A percentile compares a stretch with the other conserved stretches of the same genome.
Evolutionary conservation across 192 early-diverging fungal species (phyloP).

Genomic region (Backusella mclennaniae): DNA sequence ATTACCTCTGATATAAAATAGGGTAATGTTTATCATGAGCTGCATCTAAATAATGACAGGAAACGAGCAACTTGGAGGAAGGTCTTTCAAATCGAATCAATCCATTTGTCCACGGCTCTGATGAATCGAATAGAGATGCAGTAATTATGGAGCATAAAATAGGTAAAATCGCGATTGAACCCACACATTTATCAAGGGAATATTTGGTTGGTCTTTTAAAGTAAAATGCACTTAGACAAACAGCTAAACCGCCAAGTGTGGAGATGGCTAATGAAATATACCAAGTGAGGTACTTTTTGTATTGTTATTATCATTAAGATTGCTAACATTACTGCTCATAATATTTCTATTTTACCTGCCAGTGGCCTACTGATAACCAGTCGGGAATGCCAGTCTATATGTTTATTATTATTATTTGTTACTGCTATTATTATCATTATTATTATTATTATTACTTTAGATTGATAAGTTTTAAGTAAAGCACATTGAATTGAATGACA

Average conservation of each 20-base stretch:
- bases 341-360: constrained; percentile 21
- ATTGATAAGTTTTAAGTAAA: background rate
- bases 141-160: constrained; percentile 16
- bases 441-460: constrained; percentile 7
- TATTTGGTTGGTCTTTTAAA: constrained; percentile 5
- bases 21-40: constrained; percentile 8
- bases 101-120: constrained; percentile 17
- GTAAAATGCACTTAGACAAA: constrained; percentile 11
- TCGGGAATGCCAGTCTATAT: constrained; percentile 7
- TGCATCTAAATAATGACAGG: constrained; percentile 17
- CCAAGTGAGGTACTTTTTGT: constrained; percentile 22
- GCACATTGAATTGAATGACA: constrained; percentile 2
- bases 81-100: constrained; percentile 7
- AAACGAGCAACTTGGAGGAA: background rate
- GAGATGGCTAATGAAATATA: constrained; percentile 17
- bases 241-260: background rate
- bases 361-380: constrained; percentile 23
- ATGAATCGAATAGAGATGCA: background rate
- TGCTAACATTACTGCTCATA: background rate
- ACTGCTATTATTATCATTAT: background rate
- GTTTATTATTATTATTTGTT: background rate
- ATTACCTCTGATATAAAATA: constrained; percentile 20
- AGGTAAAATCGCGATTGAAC: background rate
- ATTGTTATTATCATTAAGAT: background rate
- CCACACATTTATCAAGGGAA: constrained; percentile 4